Percentiles rank a stretch among this genome's conserved stretches.
Conservation (phyloP, 352 stramenopile species). For the Phytopythium montanum region DNA sequence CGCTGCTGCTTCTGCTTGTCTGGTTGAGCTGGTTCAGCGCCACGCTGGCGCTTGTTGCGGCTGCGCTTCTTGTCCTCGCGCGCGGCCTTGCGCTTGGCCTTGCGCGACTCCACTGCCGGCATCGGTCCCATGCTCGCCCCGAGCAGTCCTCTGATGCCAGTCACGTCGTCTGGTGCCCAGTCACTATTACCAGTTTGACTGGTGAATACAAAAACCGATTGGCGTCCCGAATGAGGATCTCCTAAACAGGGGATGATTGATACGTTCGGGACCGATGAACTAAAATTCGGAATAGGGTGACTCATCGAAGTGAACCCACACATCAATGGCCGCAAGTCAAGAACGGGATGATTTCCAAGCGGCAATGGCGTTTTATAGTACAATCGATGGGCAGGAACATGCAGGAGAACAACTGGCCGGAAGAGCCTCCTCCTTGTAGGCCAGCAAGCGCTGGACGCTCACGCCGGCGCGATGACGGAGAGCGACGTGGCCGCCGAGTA, state of each 20-base stretch:
- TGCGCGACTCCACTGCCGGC: slow-evolving; percentile 38
- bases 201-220: not conserved
- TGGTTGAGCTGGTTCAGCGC: slow-evolving; percentile 10
- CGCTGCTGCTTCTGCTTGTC: slow-evolving; percentile 4
- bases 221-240: not conserved
- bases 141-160: not conserved
- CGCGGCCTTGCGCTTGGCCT: slow-evolving; percentile 76
- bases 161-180: not conserved
- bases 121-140: slow-evolving; percentile 16
- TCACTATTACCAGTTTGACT: not conserved
- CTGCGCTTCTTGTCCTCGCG: slow-evolving; percentile 75
- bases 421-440: not conserved
- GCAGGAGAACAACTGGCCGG: not conserved
- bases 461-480: slow-evolving; percentile 2
- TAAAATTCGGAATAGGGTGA: slow-evolving; percentile 6
- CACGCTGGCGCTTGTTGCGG: slow-evolving; percentile 57
- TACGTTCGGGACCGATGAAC: not conserved
- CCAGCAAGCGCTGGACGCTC: not conserved
- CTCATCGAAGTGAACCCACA: not conserved
- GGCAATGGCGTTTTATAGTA: not conserved
- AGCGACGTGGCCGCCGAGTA: slow-evolving; percentile 22
- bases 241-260: not conserved
- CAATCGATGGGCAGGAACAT: not conserved
- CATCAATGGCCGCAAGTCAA: no score
- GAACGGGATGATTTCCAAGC: not conserved